A percentile compares a stretch with the other conserved stretches of the same genome.
phyloP scores from a whole-genome alignment of 148 eudicot genomes.

The Drosera capensis region DNA sequence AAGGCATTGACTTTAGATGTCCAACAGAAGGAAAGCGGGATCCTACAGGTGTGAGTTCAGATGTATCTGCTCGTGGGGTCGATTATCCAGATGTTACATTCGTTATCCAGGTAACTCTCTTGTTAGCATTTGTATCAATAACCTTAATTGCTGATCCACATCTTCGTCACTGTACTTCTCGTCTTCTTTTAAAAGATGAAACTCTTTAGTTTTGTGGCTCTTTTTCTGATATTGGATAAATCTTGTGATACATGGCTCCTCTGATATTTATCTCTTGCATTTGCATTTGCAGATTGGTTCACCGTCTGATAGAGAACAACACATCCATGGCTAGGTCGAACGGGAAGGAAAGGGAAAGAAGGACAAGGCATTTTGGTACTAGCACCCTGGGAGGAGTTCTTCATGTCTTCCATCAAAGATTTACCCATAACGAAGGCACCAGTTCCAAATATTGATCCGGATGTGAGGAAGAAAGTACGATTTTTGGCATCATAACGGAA shows the following conservation, averaged over 20 bases:
- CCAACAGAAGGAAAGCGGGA: slow-evolving; percentile 72
- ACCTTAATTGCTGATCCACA: too few relatives aligned
- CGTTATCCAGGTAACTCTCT: slow-evolving; percentile 62
- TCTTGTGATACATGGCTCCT: too few relatives aligned
- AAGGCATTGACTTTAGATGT: slow-evolving; percentile 77
- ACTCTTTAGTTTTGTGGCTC: too few relatives aligned
- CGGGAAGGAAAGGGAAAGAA: slow-evolving; percentile 96
- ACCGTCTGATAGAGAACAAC: slow-evolving; percentile 80
- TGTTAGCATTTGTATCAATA: too few relatives aligned
- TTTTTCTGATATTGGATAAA: too few relatives aligned
- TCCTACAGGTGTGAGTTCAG: slow-evolving; percentile 87
- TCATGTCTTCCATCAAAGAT: slow-evolving; percentile 55
- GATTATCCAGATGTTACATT: slow-evolving; percentile 97
- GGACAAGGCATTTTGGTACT: slow-evolving; percentile 74
- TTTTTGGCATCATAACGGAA: background rate
- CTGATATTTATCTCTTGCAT: background rate
- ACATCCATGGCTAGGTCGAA: slow-evolving; percentile 95
- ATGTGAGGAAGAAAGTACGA: slow-evolving; percentile 51
- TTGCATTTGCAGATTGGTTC: slow-evolving; percentile 47
- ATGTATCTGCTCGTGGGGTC: slow-evolving; percentile 97
- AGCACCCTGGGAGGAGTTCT: slow-evolving; percentile 83
- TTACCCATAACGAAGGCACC: slow-evolving; percentile 58
- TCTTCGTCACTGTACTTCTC: too few relatives aligned
- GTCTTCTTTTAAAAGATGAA: too few relatives aligned
- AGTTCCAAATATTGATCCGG: slow-evolving; percentile 50